Evolutionary conservation across 2,329 filamentous ascomycete species (phyloP), one percentile per base, ranked within the genome.

Genomic region (Talaromyces marneffei): DNA sequence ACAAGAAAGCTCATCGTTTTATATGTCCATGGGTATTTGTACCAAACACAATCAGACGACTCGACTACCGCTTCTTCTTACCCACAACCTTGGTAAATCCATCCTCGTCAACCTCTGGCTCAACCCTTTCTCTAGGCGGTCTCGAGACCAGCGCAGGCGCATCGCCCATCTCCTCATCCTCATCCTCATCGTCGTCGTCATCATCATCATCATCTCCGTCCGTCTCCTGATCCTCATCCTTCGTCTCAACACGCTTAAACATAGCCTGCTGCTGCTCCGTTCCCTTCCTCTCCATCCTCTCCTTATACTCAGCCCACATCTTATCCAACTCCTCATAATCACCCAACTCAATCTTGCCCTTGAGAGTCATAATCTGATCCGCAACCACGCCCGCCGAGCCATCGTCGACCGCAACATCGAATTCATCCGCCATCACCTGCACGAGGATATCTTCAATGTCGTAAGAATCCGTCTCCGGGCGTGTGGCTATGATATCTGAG

Each of bases 401-500:
- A 74, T 99, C 94, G 70, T 97, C 94, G 29, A 97, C 85, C 61
- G 90, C 88, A 60, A 94, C 89, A 70, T 96, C 92, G 71, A 97
- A 99, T 76, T 99, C 94, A 78, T 97, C 94, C 65, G 89, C 84
- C 88, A 97, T 94, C 64, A 96, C 87, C 70, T 97, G 90, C 52
- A 96, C 80, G 53, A 97, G 80, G 57, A 95, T 86, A 42, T 88
- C 83, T 79, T 97, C 93, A 46, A 97, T 80, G 68, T 97, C 91
- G 65, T 88, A 86, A 18, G 83, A 79, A 67, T 96, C 89, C 10
- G 90, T 86, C 60, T 85, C 80, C 1, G 85, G 80, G 3, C 80
- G 77, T 10, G 80, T 75, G 18, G 70, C 80, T 68, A 97, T 88
- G 65, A 96, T 85, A 27, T 96, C 91, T 62, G 87, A 88, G 58